phyloP scores from a whole-genome alignment of 2,329 filamentous ascomycete species.

The Raffaelea deltoideospora region DNA sequence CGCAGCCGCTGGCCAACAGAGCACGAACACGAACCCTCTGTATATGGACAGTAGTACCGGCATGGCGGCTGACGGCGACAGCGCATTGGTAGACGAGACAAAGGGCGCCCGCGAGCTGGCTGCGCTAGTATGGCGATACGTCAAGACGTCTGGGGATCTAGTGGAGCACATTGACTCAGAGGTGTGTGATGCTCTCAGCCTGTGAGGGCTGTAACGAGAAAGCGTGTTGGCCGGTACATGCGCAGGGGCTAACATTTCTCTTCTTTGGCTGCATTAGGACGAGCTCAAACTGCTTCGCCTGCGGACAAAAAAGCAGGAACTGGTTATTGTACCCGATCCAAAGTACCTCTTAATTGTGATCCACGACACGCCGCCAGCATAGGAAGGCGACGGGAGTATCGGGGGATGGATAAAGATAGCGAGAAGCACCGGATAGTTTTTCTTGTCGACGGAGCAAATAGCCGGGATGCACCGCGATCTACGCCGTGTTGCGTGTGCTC shows the following conservation, averaged over 20 bases:
- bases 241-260: constrained; percentile 1
- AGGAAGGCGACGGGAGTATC: constrained; percentile 12
- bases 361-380: constrained; percentile 64
- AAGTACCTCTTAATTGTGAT: constrained; percentile 69
- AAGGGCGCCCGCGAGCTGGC: constrained; percentile 58
- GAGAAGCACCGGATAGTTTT: not conserved
- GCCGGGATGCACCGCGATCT: no score
- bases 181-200: constrained; percentile 26
- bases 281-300: constrained; percentile 62
- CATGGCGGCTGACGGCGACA: constrained; percentile 7
- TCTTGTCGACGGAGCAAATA: no score
- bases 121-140: constrained; percentile 59
- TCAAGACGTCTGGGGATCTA: constrained; percentile 51
- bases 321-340: constrained; percentile 67
- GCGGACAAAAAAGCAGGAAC: constrained; percentile 71
- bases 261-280: constrained; percentile 30
- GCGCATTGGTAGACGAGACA: constrained; percentile 6
- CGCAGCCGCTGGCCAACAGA: constrained; percentile 8
- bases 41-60: no score
- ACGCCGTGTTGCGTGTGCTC: no score
- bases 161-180: constrained; percentile 61
- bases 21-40: no score
- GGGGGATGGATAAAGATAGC: no score
- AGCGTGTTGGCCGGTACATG: no score
- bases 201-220: no score